Percentiles rank a stretch among this genome's conserved stretches.
Conservation (phyloP, 2,329 filamentous ascomycete genomes). For the Waltergamsia citrina region DNA sequence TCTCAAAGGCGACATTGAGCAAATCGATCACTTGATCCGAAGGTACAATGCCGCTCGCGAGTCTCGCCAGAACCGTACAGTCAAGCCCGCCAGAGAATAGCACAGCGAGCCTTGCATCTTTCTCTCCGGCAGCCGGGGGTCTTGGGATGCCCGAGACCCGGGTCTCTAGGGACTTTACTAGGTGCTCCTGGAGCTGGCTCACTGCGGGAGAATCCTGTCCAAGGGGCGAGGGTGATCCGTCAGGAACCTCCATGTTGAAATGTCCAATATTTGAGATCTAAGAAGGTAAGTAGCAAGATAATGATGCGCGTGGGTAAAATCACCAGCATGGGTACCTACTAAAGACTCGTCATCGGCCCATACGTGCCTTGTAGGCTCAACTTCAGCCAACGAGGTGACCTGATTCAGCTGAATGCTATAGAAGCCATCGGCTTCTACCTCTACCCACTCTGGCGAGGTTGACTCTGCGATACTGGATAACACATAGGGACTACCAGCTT, state of each 20-base stretch:
- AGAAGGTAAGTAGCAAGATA: slow-evolving; percentile 30
- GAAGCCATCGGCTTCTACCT: slow-evolving; percentile 79
- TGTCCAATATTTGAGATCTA: slow-evolving; percentile 44
- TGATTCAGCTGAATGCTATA: slow-evolving; percentile 53
- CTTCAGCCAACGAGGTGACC: neutral
- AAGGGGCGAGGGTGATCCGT: slow-evolving; percentile 12
- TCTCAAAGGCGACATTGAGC: slow-evolving; percentile 95
- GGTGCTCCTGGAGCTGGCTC: slow-evolving; percentile 36
- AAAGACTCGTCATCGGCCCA: slow-evolving; percentile 26
- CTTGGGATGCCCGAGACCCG: slow-evolving; percentile 58
- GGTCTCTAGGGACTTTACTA: slow-evolving; percentile 52
- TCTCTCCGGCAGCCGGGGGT: slow-evolving; percentile 29
- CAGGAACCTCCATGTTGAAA: slow-evolving; percentile 39
- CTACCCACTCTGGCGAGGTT: slow-evolving; percentile 49
- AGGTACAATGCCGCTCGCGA: slow-evolving; percentile 70
- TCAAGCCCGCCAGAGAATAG: slow-evolving; percentile 93
- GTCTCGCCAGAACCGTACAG: slow-evolving; percentile 76
- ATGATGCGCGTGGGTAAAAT: neutral
- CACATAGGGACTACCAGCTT: slow-evolving; percentile 34
- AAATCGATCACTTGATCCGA: slow-evolving; percentile 65
- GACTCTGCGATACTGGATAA: slow-evolving; percentile 64
- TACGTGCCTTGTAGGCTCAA: slow-evolving; percentile 13
- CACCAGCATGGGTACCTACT: slow-evolving; percentile 29
- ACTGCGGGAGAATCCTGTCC: slow-evolving; percentile 36
- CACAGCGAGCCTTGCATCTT: slow-evolving; percentile 56